phyloP scores from a whole-genome alignment of 768 basidiomycete genomes.

The Leccinum imitatum region DNA sequence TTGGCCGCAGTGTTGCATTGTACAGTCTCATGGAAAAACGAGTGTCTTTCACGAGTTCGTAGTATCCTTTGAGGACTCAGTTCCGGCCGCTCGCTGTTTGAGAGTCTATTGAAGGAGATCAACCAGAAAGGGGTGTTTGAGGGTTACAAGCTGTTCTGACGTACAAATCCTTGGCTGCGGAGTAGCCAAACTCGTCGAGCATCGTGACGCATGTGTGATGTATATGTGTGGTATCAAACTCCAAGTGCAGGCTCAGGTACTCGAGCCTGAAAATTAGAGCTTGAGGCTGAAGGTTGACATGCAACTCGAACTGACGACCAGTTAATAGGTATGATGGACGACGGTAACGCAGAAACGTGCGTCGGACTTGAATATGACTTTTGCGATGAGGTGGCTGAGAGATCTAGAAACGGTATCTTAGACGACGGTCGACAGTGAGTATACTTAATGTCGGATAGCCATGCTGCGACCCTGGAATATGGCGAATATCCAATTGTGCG shows the following conservation, averaged over 20 bases:
- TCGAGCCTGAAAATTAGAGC: not conserved
- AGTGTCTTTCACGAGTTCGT: not conserved
- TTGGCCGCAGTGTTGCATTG: not conserved
- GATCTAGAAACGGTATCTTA: not conserved
- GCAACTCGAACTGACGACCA: not conserved
- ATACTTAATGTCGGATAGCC: not conserved
- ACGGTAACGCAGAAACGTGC: not conserved
- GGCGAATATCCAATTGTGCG: not conserved
- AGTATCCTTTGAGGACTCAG: not conserved
- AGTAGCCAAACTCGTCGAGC: not conserved
- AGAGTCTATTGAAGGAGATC: not conserved
- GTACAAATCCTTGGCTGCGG: not conserved
- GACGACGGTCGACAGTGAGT: not conserved
- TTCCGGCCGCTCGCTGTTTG: not conserved
- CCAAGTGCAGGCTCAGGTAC: not conserved
- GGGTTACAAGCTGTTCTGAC: not conserved
- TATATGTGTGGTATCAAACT: not conserved
- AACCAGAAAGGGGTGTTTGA: not conserved
- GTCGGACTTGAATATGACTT: not conserved
- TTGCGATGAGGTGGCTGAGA: not conserved
- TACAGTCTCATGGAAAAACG: not conserved
- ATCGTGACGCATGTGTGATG: not conserved
- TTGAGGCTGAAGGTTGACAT: conserved; percentile 1
- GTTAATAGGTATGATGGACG: not conserved
- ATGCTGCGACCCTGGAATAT: not conserved